Percentiles rank a stretch among this genome's conserved stretches.
Evolutionary conservation across 805 yeast species (phyloP).

Genomic region (Phaffomyces antillensis): DNA sequence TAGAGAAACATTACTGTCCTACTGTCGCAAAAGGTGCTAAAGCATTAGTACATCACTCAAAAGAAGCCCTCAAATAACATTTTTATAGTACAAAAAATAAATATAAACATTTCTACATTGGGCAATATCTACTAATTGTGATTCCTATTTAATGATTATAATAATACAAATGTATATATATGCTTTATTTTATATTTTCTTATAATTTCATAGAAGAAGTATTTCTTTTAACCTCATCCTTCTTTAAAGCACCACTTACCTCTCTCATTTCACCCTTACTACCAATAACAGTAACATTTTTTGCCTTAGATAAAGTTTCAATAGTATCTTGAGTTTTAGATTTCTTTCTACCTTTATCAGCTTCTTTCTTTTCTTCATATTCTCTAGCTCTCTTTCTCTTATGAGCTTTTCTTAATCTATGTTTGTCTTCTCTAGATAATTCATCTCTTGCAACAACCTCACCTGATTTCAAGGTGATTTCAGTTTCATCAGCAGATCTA

Average conservation of each 20-base stretch:
- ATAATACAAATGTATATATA: background rate
- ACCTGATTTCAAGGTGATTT: slow-evolving; percentile 70
- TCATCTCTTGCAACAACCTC: slow-evolving; percentile 76
- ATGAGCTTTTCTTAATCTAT: slow-evolving; percentile 76
- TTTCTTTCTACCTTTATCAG: slow-evolving; percentile 29
- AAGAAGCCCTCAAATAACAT: slow-evolving; percentile 6
- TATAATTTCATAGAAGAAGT: slow-evolving; percentile 17
- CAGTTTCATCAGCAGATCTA: slow-evolving; percentile 42
- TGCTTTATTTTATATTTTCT: background rate
- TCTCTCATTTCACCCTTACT: slow-evolving; percentile 70
- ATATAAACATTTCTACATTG: too few relatives aligned
- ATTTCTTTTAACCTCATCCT: slow-evolving; percentile 26
- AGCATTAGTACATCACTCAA: slow-evolving; percentile 24
- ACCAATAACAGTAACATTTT: slow-evolving; percentile 73
- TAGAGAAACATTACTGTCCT: slow-evolving; percentile 81
- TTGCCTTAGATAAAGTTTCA: slow-evolving; percentile 63
- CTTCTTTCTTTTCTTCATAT: slow-evolving; percentile 28
- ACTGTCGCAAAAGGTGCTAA: slow-evolving; percentile 62
- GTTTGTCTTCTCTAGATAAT: slow-evolving; percentile 76
- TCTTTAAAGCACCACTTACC: slow-evolving; percentile 58
- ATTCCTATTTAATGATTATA: too few relatives aligned
- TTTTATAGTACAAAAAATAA: too few relatives aligned
- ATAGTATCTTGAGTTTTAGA: slow-evolving; percentile 57
- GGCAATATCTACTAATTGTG: too few relatives aligned
- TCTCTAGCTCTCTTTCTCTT: slow-evolving; percentile 72